These are phyloP conservation scores for Penicillium roqueforti DNA, from an alignment of 495 filamentous ascomycete species.

Conservation along the genomic window DNA sequence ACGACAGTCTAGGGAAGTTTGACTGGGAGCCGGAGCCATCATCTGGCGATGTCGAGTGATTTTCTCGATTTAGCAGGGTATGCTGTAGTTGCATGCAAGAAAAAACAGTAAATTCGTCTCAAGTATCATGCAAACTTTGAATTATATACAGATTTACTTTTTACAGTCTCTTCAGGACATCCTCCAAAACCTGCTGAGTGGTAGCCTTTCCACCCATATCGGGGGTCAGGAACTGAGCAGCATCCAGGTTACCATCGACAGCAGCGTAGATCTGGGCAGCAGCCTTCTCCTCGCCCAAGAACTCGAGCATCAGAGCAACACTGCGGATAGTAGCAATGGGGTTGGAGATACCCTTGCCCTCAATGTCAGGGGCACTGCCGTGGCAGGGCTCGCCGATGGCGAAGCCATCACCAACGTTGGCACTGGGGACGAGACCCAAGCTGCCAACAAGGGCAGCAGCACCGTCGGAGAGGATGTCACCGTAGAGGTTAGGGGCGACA, in stretches of 20 bases:
- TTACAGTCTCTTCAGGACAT: slow-evolving; percentile 84
- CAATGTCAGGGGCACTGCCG: slow-evolving; percentile 91
- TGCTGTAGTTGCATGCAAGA: neutral
- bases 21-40: slow-evolving; percentile 26
- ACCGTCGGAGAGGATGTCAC: slow-evolving; percentile 93
- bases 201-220: slow-evolving; percentile 87
- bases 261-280: slow-evolving; percentile 86
- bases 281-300: slow-evolving; percentile 77
- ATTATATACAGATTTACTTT: slow-evolving; percentile 19
- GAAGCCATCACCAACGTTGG: slow-evolving; percentile 92
- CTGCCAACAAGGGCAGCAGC: slow-evolving; percentile 94
- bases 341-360: slow-evolving; percentile 89
- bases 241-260: slow-evolving; percentile 87
- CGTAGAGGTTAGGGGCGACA: slow-evolving; percentile 96
- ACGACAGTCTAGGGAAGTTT: slow-evolving; percentile 20
- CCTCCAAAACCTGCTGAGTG: slow-evolving; percentile 83
- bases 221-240: slow-evolving; percentile 75
- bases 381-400: slow-evolving; percentile 99
- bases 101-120: slow-evolving; percentile 1
- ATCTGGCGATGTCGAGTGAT: slow-evolving; percentile 22
- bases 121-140: slow-evolving; percentile 1
- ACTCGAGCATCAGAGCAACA: slow-evolving; percentile 93
- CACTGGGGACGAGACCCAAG: slow-evolving; percentile 87
- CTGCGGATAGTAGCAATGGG: slow-evolving; percentile 92
- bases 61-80: neutral